These are phyloP conservation scores for Malus hybrid DNA, from an alignment of 331 rosid genomes.

Conservation along the genomic window DNA sequence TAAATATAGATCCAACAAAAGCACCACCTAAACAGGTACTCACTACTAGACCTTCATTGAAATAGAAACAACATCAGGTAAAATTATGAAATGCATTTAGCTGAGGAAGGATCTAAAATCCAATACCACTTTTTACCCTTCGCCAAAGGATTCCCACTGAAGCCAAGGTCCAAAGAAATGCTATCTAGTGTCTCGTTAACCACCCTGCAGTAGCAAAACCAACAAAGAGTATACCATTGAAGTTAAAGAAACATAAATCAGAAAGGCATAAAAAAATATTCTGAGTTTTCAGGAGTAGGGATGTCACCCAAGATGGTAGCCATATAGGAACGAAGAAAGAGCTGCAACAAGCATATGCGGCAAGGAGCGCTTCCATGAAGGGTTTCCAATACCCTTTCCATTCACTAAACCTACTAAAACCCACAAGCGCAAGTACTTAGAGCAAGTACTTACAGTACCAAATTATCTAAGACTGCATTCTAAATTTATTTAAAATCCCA, in stretches of 20 bases:
- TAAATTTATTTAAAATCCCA: background rate
- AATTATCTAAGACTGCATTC: background rate
- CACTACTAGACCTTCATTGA: conserved; percentile 74
- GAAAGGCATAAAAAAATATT: background rate
- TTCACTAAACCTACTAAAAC: conserved; percentile 30
- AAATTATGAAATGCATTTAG: background rate
- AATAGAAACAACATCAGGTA: conserved; percentile 10
- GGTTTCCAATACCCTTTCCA: conserved; percentile 36
- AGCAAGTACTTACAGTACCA: background rate
- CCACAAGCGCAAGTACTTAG: conserved; percentile 14
- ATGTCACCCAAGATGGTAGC: conserved; percentile 75
- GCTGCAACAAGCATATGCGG: conserved; percentile 63
- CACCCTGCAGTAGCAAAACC: conserved; percentile 49
- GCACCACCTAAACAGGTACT: conserved; percentile 85
- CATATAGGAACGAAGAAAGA: conserved; percentile 68
- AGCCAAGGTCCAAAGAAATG: conserved; percentile 69
- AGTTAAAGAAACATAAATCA: background rate
- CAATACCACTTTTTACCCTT: conserved; percentile 44
- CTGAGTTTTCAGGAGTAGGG: conserved; percentile 12
- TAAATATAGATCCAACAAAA: conserved; percentile 67
- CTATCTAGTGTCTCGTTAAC: conserved; percentile 83
- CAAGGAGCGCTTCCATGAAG: conserved; percentile 57
- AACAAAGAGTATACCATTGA: background rate
- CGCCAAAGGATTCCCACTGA: conserved; percentile 69
- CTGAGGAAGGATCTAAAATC: background rate